Percentiles rank a stretch among this genome's conserved stretches.
Evolutionary conservation across 768 basidiomycete genomes (phyloP).

Genomic region (Holtermannia corniformis): DNA sequence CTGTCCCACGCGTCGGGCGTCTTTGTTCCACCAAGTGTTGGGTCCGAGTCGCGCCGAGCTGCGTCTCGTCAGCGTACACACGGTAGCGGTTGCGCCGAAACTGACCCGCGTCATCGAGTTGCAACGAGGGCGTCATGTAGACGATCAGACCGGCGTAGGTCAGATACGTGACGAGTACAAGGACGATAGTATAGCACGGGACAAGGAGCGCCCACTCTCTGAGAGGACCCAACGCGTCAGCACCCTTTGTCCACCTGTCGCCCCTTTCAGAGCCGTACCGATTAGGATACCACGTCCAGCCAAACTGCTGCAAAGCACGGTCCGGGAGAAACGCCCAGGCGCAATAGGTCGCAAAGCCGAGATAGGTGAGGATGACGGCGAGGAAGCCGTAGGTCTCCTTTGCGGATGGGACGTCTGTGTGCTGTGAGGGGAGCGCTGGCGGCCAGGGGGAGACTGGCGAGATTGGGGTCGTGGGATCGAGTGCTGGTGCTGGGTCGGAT

Average conservation of each 20-base stretch:
- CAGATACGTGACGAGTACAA: slow-evolving; percentile 35
- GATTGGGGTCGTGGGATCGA: slow-evolving; percentile 20
- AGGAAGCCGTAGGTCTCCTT: slow-evolving; percentile 37
- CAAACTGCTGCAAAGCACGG: slow-evolving; percentile 13
- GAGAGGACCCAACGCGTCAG: neutral
- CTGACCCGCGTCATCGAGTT: neutral
- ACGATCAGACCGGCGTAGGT: slow-evolving; percentile 29
- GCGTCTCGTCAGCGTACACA: neutral
- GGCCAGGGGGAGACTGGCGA: slow-evolving; percentile 40
- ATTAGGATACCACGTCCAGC: slow-evolving; percentile 37
- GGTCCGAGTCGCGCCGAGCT: neutral
- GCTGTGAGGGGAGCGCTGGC: slow-evolving; percentile 7
- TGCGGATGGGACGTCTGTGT: slow-evolving; percentile 15
- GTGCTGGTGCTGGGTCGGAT: neutral
- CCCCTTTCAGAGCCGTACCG: slow-evolving; percentile 18
- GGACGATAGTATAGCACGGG: slow-evolving; percentile 34
- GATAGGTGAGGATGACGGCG: slow-evolving; percentile 32
- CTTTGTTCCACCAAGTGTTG: neutral
- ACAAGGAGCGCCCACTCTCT: slow-evolving; percentile 40
- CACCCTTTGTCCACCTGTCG: neutral
- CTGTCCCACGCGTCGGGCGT: neutral
- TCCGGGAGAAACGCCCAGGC: slow-evolving; percentile 34
- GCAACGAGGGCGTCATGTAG: slow-evolving; percentile 27
- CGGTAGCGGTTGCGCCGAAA: too few species aligned
- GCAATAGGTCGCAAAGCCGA: slow-evolving; percentile 23